Percentiles rank a stretch among this genome's conserved stretches.
Conservation (phyloP, 495 filamentous ascomycete genomes). For the Penicillium riverlandense region DNA sequence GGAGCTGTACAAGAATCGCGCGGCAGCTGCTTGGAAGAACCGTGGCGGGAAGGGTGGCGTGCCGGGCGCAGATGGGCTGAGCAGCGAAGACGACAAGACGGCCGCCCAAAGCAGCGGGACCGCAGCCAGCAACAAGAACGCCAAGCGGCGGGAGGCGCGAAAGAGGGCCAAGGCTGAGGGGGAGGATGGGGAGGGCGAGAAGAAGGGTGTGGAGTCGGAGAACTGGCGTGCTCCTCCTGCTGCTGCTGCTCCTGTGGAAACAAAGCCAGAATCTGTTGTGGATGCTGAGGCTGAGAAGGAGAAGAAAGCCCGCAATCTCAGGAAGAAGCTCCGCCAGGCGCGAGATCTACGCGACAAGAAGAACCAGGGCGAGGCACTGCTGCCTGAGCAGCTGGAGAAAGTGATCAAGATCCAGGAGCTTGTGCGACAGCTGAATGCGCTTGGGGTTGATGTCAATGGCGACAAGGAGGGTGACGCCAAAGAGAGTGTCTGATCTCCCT, state of each 20-base stretch:
- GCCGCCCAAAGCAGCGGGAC: constrained; percentile 32
- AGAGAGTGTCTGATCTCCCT: constrained; percentile 7
- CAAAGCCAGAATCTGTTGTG: constrained; percentile 4
- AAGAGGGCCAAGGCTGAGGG: constrained; percentile 72
- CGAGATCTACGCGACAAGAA: constrained; percentile 88
- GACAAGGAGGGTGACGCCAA: constrained; percentile 32
- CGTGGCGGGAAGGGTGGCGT: constrained; percentile 63
- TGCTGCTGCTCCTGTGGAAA: not conserved
- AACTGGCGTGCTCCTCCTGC: constrained; percentile 21
- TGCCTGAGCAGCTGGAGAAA: constrained; percentile 96
- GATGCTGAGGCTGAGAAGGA: constrained; percentile 75
- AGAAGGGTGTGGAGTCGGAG: constrained; percentile 25
- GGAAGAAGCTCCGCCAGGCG: constrained; percentile 93
- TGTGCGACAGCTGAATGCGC: constrained; percentile 73
- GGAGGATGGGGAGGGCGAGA: constrained; percentile 26
- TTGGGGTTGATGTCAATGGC: constrained; percentile 74
- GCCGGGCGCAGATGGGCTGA: constrained; percentile 65
- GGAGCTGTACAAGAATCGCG: constrained; percentile 90
- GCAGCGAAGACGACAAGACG: constrained; percentile 41
- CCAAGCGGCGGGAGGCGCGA: constrained; percentile 83
- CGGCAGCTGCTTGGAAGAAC: constrained; percentile 78
- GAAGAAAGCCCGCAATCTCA: constrained; percentile 87
- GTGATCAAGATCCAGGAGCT: constrained; percentile 95
- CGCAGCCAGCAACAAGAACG: constrained; percentile 73
- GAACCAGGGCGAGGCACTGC: constrained; percentile 68